Conservation (phyloP, 768 basidiomycete genomes). For the Pisolithus albus region DNA sequence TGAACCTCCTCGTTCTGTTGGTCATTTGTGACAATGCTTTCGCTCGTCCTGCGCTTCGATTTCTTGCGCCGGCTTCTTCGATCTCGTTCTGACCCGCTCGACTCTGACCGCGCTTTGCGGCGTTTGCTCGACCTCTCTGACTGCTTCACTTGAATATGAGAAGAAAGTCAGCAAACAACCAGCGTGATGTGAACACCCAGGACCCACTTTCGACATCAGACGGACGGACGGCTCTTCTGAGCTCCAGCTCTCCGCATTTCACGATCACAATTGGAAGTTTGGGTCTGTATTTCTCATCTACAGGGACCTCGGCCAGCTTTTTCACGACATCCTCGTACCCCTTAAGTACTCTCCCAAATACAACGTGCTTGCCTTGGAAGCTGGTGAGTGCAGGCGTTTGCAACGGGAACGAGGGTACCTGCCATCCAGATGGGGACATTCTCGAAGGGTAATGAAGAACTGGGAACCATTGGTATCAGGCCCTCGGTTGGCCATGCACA, state of each 20-base stretch:
- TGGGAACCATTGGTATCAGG: conserved; percentile 83
- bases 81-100: conserved; percentile 23
- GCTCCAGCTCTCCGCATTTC: conserved; percentile 82
- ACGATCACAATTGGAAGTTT: conserved; percentile 56
- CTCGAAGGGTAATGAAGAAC: conserved; percentile 78
- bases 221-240: conserved; percentile 32
- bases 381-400: neutral
- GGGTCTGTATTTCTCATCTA: conserved; percentile 74
- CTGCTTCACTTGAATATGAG: conserved; percentile 6
- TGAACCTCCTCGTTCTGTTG: conserved; percentile 3
- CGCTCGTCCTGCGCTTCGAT: conserved; percentile 14
- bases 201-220: conserved; percentile 13
- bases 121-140: conserved; percentile 15
- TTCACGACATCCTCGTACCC: conserved; percentile 56
- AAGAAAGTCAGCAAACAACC: neutral
- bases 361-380: conserved; percentile 50
- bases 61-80: conserved; percentile 18
- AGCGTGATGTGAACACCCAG: neutral
- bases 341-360: conserved; percentile 48
- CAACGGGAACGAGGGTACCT: conserved; percentile 12
- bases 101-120: conserved; percentile 16
- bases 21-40: conserved; percentile 2
- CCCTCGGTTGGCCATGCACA: conserved; percentile 89
- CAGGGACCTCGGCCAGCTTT: conserved; percentile 55
- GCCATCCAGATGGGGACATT: conserved; percentile 71